phyloP scores from a whole-genome alignment of 2,329 filamentous ascomycete genomes.

The Aspergillus candidus region DNA sequence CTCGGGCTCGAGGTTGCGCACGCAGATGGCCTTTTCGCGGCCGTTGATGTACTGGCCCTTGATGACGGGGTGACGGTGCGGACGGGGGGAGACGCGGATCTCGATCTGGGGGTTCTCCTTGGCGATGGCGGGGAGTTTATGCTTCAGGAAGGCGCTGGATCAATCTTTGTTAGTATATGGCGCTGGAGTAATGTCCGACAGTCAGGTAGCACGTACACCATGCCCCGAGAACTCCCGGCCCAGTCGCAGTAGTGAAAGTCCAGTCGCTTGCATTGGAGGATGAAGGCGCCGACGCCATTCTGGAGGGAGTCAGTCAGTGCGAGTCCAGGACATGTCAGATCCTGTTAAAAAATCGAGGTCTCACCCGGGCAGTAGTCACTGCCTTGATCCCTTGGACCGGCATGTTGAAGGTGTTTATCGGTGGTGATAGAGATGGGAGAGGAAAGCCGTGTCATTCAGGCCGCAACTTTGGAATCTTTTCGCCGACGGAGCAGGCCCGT shows the following conservation, averaged over 20 bases:
- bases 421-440: neutral
- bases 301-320: conserved; percentile 34
- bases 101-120: conserved; percentile 79
- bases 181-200: neutral
- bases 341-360: conserved; percentile 13
- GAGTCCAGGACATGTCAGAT: neutral
- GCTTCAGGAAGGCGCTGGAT: conserved; percentile 70
- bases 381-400: conserved; percentile 46
- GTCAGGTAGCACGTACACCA: conserved; percentile 62
- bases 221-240: conserved; percentile 85
- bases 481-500: conserved; percentile 12
- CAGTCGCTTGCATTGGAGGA: conserved; percentile 92
- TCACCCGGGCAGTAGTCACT: conserved; percentile 52
- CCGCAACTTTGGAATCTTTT: conserved; percentile 22
- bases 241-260: conserved; percentile 98
- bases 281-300: conserved; percentile 96
- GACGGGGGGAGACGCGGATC: conserved; percentile 83
- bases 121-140: conserved; percentile 70
- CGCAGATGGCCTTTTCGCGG: conserved; percentile 75
- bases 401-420: conserved; percentile 27
- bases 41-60: conserved; percentile 92
- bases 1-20: conserved; percentile 73
- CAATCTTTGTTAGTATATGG: conserved; percentile 1
- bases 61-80: conserved; percentile 82
- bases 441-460: neutral